Conservation (phyloP, 805 yeast species). For the Danielozyma ontarioensis region DNA sequence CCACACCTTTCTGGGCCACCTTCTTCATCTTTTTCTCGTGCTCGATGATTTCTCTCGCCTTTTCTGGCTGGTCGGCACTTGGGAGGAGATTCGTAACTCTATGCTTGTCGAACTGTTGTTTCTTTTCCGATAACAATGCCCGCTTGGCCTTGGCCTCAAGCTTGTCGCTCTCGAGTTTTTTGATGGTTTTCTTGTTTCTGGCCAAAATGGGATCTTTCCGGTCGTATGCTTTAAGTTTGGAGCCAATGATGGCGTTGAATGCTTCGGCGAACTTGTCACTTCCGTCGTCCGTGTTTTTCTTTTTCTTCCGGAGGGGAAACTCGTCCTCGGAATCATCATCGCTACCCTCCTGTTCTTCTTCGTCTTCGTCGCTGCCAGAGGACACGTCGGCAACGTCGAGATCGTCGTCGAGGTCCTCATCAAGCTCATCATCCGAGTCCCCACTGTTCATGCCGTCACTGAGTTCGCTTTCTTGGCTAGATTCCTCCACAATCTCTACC, state of each 20-base stretch:
- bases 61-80: constrained; percentile 47
- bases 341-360: constrained; percentile 13
- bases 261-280: constrained; percentile 76
- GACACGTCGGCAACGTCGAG: constrained; percentile 16
- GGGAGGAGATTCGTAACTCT: constrained; percentile 70
- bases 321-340: constrained; percentile 27
- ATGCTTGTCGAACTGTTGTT: constrained; percentile 56
- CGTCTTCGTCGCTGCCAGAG: constrained; percentile 8
- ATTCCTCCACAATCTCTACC: constrained; percentile 1
- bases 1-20: constrained; percentile 85
- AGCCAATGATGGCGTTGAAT: constrained; percentile 74
- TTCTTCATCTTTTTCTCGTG: constrained; percentile 67
- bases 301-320: constrained; percentile 49
- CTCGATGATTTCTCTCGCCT: constrained; percentile 55
- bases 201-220: constrained; percentile 88
- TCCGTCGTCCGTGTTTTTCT: constrained; percentile 61
- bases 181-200: constrained; percentile 65
- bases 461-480: constrained; percentile 3
- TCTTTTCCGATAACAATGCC: constrained; percentile 66
- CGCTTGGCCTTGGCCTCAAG: constrained; percentile 80
- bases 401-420: constrained; percentile 18
- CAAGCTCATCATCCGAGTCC: constrained; percentile 2
- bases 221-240: constrained; percentile 83
- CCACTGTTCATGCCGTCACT: constrained; percentile 1
- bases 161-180: constrained; percentile 73